Evolutionary conservation across 73 alveolate genomes (phyloP).

Genomic region (Breviolum minutum): DNA sequence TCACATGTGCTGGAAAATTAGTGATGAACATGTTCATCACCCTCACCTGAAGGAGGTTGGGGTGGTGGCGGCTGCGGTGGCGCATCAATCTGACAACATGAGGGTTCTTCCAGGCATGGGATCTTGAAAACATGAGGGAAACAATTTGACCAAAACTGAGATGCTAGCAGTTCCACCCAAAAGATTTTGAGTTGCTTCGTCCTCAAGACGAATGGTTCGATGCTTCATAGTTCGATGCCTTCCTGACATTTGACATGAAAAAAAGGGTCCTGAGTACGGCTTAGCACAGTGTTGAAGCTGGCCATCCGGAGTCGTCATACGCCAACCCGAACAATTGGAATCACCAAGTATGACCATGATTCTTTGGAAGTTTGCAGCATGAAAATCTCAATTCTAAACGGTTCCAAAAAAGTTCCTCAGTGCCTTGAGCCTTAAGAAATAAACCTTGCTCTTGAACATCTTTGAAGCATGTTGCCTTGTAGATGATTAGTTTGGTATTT

Average conservation of each 20-base stretch:
- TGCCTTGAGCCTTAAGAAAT: too few relatives aligned
- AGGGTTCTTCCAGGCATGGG: background rate
- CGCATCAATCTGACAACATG: background rate
- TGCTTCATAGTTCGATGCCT: background rate
- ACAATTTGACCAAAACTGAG: background rate
- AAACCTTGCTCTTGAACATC: too few relatives aligned
- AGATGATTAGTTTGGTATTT: too few relatives aligned
- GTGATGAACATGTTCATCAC: background rate
- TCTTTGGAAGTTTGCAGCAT: background rate
- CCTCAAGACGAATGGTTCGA: background rate
- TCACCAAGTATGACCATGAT: background rate
- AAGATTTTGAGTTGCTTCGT: conserved; percentile 56
- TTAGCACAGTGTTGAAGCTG: conserved; percentile 43
- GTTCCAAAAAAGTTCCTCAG: too few relatives aligned
- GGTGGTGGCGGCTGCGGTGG: conserved; percentile 38
- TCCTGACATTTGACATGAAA: background rate
- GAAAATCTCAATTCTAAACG: too few relatives aligned
- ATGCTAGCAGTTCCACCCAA: conserved; percentile 26
- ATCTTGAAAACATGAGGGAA: background rate
- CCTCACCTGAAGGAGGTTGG: conserved; percentile 3
- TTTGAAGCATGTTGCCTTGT: too few relatives aligned
- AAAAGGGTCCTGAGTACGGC: conserved; percentile 24
- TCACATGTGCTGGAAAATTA: too few relatives aligned
- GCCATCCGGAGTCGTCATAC: conserved; percentile 19
- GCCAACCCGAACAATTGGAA: background rate